Evolutionary conservation across 2,329 filamentous ascomycete genomes (phyloP).

Genomic region (Sporothrix variecibatus): DNA sequence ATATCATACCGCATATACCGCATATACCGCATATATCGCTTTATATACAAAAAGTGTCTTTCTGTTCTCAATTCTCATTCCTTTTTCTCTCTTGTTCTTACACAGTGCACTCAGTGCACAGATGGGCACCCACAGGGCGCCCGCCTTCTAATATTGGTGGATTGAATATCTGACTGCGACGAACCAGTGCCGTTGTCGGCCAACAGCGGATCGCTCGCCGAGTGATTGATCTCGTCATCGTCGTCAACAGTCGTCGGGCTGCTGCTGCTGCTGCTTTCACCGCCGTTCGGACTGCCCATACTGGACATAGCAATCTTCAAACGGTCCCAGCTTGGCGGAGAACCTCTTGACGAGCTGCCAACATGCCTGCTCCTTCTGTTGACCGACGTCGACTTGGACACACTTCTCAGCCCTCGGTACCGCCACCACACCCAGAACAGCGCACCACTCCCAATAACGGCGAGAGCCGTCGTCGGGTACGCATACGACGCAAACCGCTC

Average conservation of each 20-base stretch:
- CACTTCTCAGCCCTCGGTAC: conserved; percentile 23
- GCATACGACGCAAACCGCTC: conserved; percentile 41
- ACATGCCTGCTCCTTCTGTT: not conserved
- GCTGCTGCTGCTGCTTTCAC: not conserved
- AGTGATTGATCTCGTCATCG: not conserved
- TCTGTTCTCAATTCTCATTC: not conserved
- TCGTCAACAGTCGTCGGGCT: not conserved
- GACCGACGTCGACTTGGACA: not conserved
- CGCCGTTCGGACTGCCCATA: not conserved
- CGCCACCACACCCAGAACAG: conserved; percentile 43
- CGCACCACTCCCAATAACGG: conserved; percentile 39
- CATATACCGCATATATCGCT: too few relatives aligned
- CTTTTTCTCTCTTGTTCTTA: not conserved
- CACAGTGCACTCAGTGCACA: not conserved
- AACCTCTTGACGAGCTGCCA: not conserved
- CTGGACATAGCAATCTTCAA: conserved; percentile 21
- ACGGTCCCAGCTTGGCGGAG: conserved; percentile 24
- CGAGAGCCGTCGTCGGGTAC: conserved; percentile 41
- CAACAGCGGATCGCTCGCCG: not conserved
- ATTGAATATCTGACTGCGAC: not conserved
- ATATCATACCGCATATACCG: not conserved
- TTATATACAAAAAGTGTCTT: not conserved
- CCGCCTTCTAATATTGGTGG: conserved; percentile 6
- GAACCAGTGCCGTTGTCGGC: not conserved
- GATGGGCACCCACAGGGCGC: conserved; percentile 25